These are phyloP conservation scores for Aspergillus novoparasiticus DNA, from an alignment of 2,329 filamentous ascomycete species.

Conservation along the genomic window DNA sequence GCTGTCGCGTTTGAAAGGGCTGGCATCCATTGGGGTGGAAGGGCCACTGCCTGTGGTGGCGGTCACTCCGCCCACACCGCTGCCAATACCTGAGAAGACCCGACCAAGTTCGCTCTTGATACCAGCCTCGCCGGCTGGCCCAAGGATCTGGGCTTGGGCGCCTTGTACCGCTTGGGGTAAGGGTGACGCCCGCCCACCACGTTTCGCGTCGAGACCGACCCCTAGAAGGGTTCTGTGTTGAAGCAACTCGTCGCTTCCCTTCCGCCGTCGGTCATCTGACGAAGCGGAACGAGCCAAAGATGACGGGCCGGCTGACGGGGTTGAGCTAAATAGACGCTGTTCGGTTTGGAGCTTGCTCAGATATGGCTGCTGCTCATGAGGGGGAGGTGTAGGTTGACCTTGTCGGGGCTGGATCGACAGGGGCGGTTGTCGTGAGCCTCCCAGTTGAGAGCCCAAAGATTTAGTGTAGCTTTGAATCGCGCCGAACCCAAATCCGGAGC, in stretches of 20 bases:
- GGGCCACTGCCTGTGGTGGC: conserved; percentile 53
- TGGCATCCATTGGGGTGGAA: conserved; percentile 57
- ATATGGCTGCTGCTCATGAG: conserved; percentile 38
- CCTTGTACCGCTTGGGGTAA: conserved; percentile 92
- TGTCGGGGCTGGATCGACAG: conserved; percentile 39
- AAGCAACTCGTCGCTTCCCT: conserved; percentile 58
- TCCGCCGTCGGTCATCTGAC: conserved; percentile 45
- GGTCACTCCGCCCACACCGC: conserved; percentile 61
- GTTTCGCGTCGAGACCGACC: conserved; percentile 72
- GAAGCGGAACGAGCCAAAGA: conserved; percentile 28
- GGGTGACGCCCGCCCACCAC: conserved; percentile 81
- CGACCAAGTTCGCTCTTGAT: conserved; percentile 95
- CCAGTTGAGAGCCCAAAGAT: conserved; percentile 42
- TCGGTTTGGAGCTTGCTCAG: conserved; percentile 36
- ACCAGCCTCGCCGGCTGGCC: conserved; percentile 77
- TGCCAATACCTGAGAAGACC: conserved; percentile 92
- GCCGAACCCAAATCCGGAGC: conserved; percentile 41
- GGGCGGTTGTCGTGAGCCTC: conserved; percentile 34
- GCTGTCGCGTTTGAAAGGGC: conserved; percentile 56
- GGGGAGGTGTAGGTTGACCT: conserved; percentile 34
- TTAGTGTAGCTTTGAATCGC: conserved; percentile 46
- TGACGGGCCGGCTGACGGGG: conserved; percentile 32
- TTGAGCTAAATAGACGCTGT: conserved; percentile 37
- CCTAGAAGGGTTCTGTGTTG: conserved; percentile 71
- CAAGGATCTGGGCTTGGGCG: conserved; percentile 77